Base-by-base conservation (phyloP, 441 rosid genomes). In the Flueggea neowawraea region DNA sequence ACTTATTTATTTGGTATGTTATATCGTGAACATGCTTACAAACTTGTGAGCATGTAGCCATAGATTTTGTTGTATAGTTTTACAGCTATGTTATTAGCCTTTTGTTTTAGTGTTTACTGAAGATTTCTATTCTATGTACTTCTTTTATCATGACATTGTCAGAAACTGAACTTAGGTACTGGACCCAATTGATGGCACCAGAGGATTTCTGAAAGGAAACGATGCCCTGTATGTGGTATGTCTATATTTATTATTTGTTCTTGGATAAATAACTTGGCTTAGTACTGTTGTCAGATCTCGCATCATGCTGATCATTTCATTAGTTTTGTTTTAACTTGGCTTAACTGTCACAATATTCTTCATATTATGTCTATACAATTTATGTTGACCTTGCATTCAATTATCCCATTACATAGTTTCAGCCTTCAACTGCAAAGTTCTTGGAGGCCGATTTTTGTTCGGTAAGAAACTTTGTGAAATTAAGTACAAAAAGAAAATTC, bases 111-210 rank as follows among this genome's bases (percentile, higher is more conserved):
- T 8, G 6, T 36, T 5, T 36, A 8, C 41, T 36, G 6, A 36
- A 36, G 41, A 36, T 36, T 1, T 36, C 9, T 36, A 8, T 36
- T 36, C 41, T 3, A 36, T 36, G 6, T 4, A 5, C 17, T 54
- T 49, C 31, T 49, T 69, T 22, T 13, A 64, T 65, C 13, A 36
- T 69, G 52, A 54, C 31, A n/a, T 66, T 10, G 16, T 55, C 16
- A 17, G n/a, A 64, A 67, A 43, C 66, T 76, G 9, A 60, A 41
- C 77, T 79, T 82, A 94, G 98, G 66, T 90, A 54, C 71, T 94
- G 80, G 95, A 90, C 78, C 97, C 97, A 62, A 85, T 90, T 64
- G 98, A 90, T 80, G 98, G 97, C 64, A 90, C 95, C 52, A 77
- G 67, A 59, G 98, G 96, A 60, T 90, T 94, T 75, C 78, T 90